These are phyloP conservation scores for Penicillium sp. DNA, from an alignment of 2,329 filamentous ascomycete species.

Conservation along the genomic window DNA sequence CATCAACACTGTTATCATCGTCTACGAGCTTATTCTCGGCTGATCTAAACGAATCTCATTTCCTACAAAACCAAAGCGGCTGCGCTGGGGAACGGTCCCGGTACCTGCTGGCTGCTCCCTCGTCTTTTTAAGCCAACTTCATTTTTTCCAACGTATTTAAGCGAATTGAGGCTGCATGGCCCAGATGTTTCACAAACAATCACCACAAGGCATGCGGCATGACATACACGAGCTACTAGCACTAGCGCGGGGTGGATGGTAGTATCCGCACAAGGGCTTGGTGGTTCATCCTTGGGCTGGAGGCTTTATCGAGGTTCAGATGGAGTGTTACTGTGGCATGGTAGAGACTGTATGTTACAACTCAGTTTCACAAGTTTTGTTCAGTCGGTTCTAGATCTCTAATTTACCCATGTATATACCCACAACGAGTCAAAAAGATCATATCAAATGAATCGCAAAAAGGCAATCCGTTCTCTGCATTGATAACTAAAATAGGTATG, in stretches of 20 bases:
- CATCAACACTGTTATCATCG: slow-evolving; percentile 78
- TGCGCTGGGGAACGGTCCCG: neutral
- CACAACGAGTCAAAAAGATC: neutral
- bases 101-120: neutral
- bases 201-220: slow-evolving; percentile 4
- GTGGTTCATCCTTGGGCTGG: neutral
- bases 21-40: slow-evolving; percentile 77
- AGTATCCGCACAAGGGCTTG: neutral
- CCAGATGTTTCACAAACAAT: neutral
- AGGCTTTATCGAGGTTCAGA: neutral
- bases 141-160: neutral
- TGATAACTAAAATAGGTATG: neutral
- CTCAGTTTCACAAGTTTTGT: neutral
- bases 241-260: neutral
- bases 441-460: neutral
- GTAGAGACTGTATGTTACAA: neutral
- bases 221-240: slow-evolving; percentile 9
- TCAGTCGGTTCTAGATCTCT: neutral
- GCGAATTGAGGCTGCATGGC: neutral
- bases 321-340: neutral
- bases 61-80: neutral
- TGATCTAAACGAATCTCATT: slow-evolving; percentile 42
- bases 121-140: neutral
- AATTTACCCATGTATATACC: slow-evolving; percentile 4
- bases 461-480: neutral